Percentiles rank a stretch among this genome's conserved stretches.
Evolutionary conservation across 139 green algal species (phyloP).

Genomic region (Zygnema circumcarinatum): DNA sequence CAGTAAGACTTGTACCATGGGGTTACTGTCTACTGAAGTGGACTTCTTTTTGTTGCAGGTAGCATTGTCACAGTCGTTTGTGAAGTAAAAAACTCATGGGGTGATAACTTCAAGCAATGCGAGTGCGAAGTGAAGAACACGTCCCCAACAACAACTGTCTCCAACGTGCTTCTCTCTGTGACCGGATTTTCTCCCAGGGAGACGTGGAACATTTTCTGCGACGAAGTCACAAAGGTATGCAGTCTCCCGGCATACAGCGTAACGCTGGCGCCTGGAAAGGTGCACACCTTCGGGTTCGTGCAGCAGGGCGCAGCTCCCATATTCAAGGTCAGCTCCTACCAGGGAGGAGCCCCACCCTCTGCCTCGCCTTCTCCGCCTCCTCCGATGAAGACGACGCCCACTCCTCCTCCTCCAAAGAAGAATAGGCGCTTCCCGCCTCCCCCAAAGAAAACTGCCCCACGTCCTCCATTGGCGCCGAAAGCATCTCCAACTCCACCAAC

Average conservation of each 20-base stretch:
- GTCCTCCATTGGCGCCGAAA: background rate
- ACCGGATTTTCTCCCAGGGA: background rate
- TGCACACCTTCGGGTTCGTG: slow-evolving; percentile 23
- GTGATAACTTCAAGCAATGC: background rate
- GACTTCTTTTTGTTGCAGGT: background rate
- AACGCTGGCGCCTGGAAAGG: background rate
- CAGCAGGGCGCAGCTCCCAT: background rate
- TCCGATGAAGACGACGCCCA: background rate
- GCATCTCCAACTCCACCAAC: background rate
- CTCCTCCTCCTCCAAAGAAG: background rate
- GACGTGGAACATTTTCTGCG: background rate
- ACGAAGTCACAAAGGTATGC: background rate
- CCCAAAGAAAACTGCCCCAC: background rate
- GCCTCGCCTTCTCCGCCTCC: background rate
- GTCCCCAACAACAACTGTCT: background rate
- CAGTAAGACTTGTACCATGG: background rate
- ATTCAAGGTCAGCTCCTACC: background rate
- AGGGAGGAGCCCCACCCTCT: background rate
- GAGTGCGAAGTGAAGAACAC: slow-evolving; percentile 1
- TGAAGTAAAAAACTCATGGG: background rate
- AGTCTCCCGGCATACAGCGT: background rate
- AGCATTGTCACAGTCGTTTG: background rate
- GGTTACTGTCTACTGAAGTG: background rate
- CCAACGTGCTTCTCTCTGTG: background rate
- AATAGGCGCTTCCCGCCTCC: background rate